A percentile compares a stretch with the other conserved stretches of the same genome.
phyloP scores from a whole-genome alignment of 2,329 filamentous ascomycete genomes.

The Verticillium dahliae region DNA sequence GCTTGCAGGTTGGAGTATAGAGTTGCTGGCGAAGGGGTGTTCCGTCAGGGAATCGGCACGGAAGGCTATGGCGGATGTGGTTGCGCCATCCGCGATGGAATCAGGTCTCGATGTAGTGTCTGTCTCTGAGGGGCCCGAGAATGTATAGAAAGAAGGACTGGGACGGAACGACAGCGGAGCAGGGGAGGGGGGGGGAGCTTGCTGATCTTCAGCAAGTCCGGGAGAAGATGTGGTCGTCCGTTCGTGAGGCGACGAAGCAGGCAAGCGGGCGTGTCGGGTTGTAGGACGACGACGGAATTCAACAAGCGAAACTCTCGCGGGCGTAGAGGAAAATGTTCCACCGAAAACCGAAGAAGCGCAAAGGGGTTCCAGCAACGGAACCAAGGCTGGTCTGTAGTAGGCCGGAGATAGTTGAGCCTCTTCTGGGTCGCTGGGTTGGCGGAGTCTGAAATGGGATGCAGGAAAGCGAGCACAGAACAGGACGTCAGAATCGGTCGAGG shows the following conservation, averaged over 20 bases:
- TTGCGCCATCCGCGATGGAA: background rate
- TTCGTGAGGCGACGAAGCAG: background rate
- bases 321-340: background rate
- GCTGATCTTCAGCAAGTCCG: background rate
- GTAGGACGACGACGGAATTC: background rate
- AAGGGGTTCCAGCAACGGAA: background rate
- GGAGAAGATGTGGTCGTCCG: background rate
- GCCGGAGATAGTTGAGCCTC: background rate
- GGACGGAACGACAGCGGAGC: background rate
- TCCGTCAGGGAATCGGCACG: constrained; percentile 1
- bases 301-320: background rate
- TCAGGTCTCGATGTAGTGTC: background rate
- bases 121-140: background rate
- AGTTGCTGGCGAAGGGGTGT: background rate
- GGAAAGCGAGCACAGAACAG: constrained; percentile 3
- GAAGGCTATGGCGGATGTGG: background rate
- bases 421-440: background rate
- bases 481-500: constrained; percentile 4
- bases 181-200: background rate
- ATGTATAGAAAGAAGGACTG: background rate
- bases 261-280: background rate
- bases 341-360: background rate
- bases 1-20: background rate
- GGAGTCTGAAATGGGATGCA: background rate
- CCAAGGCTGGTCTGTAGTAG: background rate